Percentiles rank a stretch among this genome's conserved stretches.
Conservation (phyloP, 306 rosid genomes). For the Dicorynia guianensis region DNA sequence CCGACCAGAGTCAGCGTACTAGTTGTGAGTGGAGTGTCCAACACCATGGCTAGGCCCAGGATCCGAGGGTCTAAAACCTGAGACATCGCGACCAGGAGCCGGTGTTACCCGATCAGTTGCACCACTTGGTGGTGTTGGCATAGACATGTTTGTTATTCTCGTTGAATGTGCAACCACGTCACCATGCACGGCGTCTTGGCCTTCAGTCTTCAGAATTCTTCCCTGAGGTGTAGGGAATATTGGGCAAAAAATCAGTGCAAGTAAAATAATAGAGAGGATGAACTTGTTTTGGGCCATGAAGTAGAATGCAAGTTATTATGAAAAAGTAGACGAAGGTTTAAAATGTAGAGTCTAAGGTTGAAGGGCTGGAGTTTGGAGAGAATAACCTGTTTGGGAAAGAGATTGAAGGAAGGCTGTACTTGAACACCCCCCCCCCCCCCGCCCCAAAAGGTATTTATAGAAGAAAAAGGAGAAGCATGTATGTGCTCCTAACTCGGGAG, state of each 20-base stretch:
- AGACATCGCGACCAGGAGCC: constrained; percentile 30
- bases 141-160: constrained; percentile 18
- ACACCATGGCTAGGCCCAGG: constrained; percentile 87
- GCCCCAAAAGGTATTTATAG: constrained; percentile 52
- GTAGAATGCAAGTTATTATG: too few relatives aligned
- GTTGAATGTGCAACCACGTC: neutral
- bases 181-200: neutral
- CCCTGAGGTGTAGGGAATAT: constrained; percentile 40
- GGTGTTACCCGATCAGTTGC: constrained; percentile 41
- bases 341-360: constrained; percentile 19
- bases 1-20: too few relatives aligned
- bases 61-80: constrained; percentile 66
- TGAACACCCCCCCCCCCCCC: constrained; percentile 18
- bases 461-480: constrained; percentile 37
- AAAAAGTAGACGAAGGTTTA: constrained; percentile 4
- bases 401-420: constrained; percentile 12
- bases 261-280: constrained; percentile 21
- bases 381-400: neutral
- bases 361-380: neutral
- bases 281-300: constrained; percentile 48
- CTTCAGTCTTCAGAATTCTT: constrained; percentile 45
- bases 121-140: constrained; percentile 40
- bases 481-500: constrained; percentile 53
- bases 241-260: constrained; percentile 50
- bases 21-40: constrained; percentile 72